Base-by-base conservation (phyloP, 768 basidiomycete genomes). In the Antrodiella citrinella region DNA sequence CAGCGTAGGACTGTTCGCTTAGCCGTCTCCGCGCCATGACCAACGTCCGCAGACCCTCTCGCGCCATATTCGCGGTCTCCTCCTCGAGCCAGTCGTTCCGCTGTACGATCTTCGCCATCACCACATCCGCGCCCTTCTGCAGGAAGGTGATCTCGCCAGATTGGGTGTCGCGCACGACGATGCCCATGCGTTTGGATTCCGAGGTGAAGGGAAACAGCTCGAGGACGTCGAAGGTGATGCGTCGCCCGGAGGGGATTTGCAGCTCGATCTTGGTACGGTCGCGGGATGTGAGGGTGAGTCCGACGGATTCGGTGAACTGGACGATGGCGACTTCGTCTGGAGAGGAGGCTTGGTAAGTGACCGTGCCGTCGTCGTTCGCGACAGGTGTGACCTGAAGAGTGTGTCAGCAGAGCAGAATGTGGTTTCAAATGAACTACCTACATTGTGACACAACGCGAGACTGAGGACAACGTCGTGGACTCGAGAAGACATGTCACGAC, bases 321-420 rank as follows among this genome's bases (percentile, higher is more conserved):
- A 99, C 95, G 57, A 99, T 98, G 40, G 96, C 96, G 41, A 98
- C 96, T 70, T 99, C 96, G 61, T 99, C 96, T 0, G 96, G 96
- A 1, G 96, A 99, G 0, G 94, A 95, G 0, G 96, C 96, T 73
- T 99, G 95, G 63, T 98, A 99, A 0, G 95, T 97, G 35, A 96
- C 80, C 1, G 83, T 82, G 5, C 91, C 92, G 59, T 99, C 95
- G 59, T 97, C 94, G 62, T 96, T 95, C 13, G 75, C 80, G 3
- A 95, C 91, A 1, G 96, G 96, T 0, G 95, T 99, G 30, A 98
- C 93, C 94, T 96, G 55, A 0, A 40, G 18, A 15, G 40, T 4
- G 45, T 42, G 3, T 18, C 46, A 25, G 15, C 20, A 2, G 13
- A n/a, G 18, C 30, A 9, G 0, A 9, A 18, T 19, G 30, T 1